Evolutionary conservation across 176 grass and related monocot genomes (phyloP), one percentile per base, ranked within the genome.

Genomic region (Carex parvula): DNA sequence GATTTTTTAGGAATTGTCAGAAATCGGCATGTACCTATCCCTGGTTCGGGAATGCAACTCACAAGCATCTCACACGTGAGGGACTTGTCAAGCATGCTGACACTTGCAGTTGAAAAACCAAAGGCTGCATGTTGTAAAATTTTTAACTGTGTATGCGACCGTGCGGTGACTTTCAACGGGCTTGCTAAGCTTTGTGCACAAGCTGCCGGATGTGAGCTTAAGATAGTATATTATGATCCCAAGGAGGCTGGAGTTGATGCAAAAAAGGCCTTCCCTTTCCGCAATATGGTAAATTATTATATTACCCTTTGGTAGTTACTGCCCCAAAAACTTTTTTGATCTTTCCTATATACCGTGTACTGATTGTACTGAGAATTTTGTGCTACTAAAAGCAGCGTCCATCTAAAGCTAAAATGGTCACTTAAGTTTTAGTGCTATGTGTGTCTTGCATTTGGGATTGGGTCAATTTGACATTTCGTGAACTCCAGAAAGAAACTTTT

Each of bases 201-300:
- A 21, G 92, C 91, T 16, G 87, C 91, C 0, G 95, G 87, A 24
- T 16, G 26, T 44, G 88, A 69, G 30, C 59, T 80, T 8, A 88
- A 93, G 7, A 83, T 91, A 53, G 82, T 91, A 1, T 87, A 94
- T 84, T 98, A 90, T 80, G 87, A 98, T 82, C 95, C 95, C n/a
- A 89, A 87, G 42, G 84, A 89, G 83, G 86, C 54, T 22, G 91
- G 91, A 33, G 80, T 95, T 24, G 95, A 98, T 57, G 80, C 91
- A 30, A 94, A 70, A 85, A 98, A 95, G 86, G 91, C 95, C 39
- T 98, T 95, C 86, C 95, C 95, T 33, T 95, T 95, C 74, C 89
- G 95, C 44, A 93, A 91, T 84, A 94, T 94, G 95, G 95, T 97
- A 87, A 86, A 50, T 65, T 20, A 24, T 76, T 6, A 24, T 48